Evolutionary conservation across 2,329 filamentous ascomycete genomes (phyloP).

Genomic region (Pseudogymnoascus sp.): DNA sequence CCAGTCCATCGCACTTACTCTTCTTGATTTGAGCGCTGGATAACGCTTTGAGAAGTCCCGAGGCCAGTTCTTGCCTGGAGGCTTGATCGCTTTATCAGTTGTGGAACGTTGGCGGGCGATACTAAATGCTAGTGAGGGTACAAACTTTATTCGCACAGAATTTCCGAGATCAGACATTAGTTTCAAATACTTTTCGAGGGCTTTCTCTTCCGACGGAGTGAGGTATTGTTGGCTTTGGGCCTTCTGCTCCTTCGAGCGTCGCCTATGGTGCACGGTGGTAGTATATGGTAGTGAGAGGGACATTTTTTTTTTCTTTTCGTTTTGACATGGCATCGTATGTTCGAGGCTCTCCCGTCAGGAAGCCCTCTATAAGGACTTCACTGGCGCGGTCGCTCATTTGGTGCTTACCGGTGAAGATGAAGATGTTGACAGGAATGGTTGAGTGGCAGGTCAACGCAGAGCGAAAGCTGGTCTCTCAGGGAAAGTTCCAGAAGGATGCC

Average conservation of each 20-base stretch:
- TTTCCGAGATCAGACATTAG: conserved; percentile 11
- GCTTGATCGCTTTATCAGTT: conserved; percentile 14
- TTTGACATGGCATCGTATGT: not conserved
- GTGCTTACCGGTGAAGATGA: too few relatives aligned
- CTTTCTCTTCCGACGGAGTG: conserved; percentile 25
- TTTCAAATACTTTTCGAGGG: conserved; percentile 15
- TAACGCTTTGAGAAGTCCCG: too few relatives aligned
- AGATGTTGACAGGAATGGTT: too few relatives aligned
- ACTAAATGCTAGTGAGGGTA: conserved; percentile 15
- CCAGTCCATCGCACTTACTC: too few relatives aligned
- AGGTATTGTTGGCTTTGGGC: conserved; percentile 27
- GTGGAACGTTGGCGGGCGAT: conserved; percentile 16
- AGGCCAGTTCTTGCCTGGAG: not conserved
- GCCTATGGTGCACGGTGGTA: conserved; percentile 21
- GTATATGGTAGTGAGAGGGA: conserved; percentile 23
- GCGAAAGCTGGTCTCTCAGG: too few relatives aligned
- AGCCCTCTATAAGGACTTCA: too few relatives aligned
- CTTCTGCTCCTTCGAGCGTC: conserved; percentile 25
- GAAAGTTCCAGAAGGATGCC: too few relatives aligned
- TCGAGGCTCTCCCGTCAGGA: too few relatives aligned
- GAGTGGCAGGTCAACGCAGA: too few relatives aligned
- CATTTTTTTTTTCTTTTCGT: conserved; percentile 14
- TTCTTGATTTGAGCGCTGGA: too few relatives aligned
- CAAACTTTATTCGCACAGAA: conserved; percentile 13
- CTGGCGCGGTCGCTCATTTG: too few relatives aligned